A percentile compares a stretch with the other conserved stretches of the same genome.
These are phyloP conservation scores for Clarireedia homoeocarpa DNA, from an alignment of 2,329 filamentous ascomycete genomes.

Conservation along the genomic window DNA sequence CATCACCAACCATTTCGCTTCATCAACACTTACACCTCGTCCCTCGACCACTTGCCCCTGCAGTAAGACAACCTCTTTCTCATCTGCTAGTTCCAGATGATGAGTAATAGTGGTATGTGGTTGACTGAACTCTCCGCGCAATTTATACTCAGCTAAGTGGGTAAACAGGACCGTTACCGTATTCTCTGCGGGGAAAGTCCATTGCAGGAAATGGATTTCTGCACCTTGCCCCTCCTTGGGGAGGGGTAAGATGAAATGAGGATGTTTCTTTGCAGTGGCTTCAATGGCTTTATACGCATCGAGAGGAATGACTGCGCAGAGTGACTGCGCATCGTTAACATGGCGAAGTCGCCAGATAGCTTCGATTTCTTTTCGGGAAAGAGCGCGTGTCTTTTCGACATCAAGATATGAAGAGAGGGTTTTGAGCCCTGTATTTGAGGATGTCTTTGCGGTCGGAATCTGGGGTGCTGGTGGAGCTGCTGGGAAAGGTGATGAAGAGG, in stretches of 20 bases:
- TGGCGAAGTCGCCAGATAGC: conserved; percentile 87
- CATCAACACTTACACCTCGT: conserved; percentile 66
- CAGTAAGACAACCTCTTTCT: conserved; percentile 76
- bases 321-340: conserved; percentile 59
- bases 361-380: conserved; percentile 76
- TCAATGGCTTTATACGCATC: conserved; percentile 68
- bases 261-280: conserved; percentile 61
- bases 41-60: conserved; percentile 73
- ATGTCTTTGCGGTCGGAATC: conserved; percentile 21
- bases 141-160: conserved; percentile 86
- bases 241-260: conserved; percentile 86
- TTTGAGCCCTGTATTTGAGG: conserved; percentile 37
- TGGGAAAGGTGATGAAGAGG: conserved; percentile 28
- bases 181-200: conserved; percentile 72
- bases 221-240: conserved; percentile 62
- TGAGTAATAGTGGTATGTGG: conserved; percentile 94
- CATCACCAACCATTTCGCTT: conserved; percentile 86
- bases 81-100: conserved; percentile 68
- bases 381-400: conserved; percentile 63
- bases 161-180: conserved; percentile 84
- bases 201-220: conserved; percentile 95
- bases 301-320: conserved; percentile 77
- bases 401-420: conserved; percentile 66
- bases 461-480: conserved; percentile 29
- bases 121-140: conserved; percentile 78